phyloP scores from a whole-genome alignment of 139 green algal genomes.

The Asterochloris sp. region DNA sequence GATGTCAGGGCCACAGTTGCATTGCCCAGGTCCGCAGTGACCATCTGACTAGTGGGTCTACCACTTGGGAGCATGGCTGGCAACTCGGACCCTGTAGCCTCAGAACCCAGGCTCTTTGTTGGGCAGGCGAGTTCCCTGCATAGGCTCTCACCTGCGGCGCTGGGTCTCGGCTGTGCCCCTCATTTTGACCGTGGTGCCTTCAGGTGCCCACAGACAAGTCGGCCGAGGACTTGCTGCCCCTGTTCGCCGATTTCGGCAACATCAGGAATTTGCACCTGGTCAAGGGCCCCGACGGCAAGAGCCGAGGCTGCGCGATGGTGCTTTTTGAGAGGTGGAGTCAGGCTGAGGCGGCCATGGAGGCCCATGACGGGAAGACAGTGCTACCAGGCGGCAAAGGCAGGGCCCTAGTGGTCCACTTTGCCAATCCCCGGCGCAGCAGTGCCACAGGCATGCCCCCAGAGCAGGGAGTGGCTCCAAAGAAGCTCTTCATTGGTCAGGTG shows the following conservation, averaged over 20 bases:
- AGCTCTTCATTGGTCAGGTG: slow-evolving; percentile 88
- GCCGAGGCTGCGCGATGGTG: slow-evolving; percentile 82
- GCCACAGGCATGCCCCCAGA: slow-evolving; percentile 41
- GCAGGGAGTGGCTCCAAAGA: slow-evolving; percentile 73
- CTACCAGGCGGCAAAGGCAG: slow-evolving; percentile 42
- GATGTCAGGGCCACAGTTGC: too few species aligned
- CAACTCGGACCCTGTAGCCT: slow-evolving; percentile 23
- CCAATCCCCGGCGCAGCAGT: slow-evolving; percentile 61
- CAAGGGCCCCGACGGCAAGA: slow-evolving; percentile 57
- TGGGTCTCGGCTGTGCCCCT: not conserved
- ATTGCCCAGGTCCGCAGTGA: too few species aligned
- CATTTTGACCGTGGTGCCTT: not conserved
- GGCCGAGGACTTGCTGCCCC: slow-evolving; percentile 60
- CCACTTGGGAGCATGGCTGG: too few species aligned
- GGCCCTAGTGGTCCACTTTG: slow-evolving; percentile 77
- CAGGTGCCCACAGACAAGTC: slow-evolving; percentile 46
- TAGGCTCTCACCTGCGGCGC: not conserved
- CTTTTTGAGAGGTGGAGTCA: slow-evolving; percentile 52
- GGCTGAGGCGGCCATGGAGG: slow-evolving; percentile 67
- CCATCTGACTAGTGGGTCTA: too few species aligned
- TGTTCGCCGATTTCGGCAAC: slow-evolving; percentile 70
- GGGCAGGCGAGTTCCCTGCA: slow-evolving; percentile 33
- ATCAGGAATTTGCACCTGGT: slow-evolving; percentile 67
- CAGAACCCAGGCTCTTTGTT: slow-evolving; percentile 58
- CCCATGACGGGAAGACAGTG: slow-evolving; percentile 57